A percentile compares a stretch with the other conserved stretches of the same genome.
Evolutionary conservation across 2,329 filamentous ascomycete species (phyloP).

Genomic region (Didymellaceae sp.): DNA sequence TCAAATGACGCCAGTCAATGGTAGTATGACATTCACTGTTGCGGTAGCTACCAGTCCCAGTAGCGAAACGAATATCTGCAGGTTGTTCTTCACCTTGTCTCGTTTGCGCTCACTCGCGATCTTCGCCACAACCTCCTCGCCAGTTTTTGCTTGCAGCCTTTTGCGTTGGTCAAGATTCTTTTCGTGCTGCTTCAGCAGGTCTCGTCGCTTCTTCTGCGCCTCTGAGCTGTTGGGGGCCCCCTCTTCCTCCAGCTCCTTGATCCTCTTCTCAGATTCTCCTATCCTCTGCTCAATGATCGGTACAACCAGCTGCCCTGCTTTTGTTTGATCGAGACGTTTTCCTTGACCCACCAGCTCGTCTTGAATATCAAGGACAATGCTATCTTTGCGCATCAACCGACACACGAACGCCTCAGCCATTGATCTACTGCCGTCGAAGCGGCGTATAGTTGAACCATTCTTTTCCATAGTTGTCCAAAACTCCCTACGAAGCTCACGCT

Average conservation of each 20-base stretch:
- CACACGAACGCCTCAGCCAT: neutral
- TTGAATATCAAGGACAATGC: neutral
- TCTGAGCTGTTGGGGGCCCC: too few species aligned
- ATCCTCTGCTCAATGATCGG: neutral
- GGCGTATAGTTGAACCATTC: neutral
- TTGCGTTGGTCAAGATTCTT: neutral
- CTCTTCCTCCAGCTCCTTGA: neutral
- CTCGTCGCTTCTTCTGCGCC: too few species aligned
- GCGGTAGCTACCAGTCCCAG: neutral
- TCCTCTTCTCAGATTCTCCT: neutral
- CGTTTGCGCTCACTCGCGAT: neutral
- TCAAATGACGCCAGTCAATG: neutral
- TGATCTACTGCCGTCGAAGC: neutral
- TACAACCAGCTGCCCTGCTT: neutral
- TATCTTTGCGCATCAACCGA: neutral
- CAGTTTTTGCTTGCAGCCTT: neutral
- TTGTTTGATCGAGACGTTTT: neutral
- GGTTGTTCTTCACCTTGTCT: neutral
- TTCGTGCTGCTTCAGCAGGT: neutral
- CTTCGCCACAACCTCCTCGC: neutral
- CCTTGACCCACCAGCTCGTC: neutral
- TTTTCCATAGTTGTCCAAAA: neutral
- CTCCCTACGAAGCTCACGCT: neutral
- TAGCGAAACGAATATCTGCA: neutral
- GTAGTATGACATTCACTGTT: neutral